These are phyloP conservation scores for Plasmodium berghei DNA, from an alignment of 169 alveolate genomes.

Conservation along the genomic window DNA sequence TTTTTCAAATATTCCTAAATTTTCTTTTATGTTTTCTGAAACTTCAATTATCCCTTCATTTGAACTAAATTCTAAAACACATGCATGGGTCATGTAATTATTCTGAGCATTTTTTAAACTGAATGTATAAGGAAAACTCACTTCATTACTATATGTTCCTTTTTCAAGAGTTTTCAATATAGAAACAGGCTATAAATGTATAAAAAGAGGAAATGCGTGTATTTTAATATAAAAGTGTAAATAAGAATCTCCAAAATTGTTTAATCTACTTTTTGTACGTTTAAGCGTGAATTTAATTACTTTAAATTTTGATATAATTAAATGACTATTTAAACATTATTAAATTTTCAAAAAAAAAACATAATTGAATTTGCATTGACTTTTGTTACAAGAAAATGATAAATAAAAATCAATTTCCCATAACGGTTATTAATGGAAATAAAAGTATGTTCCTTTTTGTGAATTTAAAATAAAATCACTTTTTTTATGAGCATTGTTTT, in stretches of 20 bases:
- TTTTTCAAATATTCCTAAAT: conserved; percentile 27
- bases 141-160: conserved; percentile 47
- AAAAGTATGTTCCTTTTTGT: neutral
- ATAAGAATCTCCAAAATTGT: no score
- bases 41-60: conserved; percentile 51
- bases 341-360: conserved; percentile 3
- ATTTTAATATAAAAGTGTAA: neutral
- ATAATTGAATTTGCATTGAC: neutral
- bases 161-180: conserved; percentile 61
- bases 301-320: conserved; percentile 32
- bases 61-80: conserved; percentile 65
- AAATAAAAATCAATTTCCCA: neutral
- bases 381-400: neutral
- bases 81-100: conserved; percentile 62
- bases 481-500: conserved; percentile 42
- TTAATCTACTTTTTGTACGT: conserved; percentile 24
- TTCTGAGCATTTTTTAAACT: conserved; percentile 49
- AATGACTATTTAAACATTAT: conserved; percentile 57
- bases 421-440: neutral
- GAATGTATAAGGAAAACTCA: conserved; percentile 45
- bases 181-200: conserved; percentile 35
- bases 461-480: neutral
- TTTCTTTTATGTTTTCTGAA: conserved; percentile 68
- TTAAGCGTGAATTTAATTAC: conserved; percentile 74
- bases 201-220: neutral